Evolutionary conservation across 1,139 yeast genomes (phyloP).

Genomic region (Entelexis paramagnoliae): DNA sequence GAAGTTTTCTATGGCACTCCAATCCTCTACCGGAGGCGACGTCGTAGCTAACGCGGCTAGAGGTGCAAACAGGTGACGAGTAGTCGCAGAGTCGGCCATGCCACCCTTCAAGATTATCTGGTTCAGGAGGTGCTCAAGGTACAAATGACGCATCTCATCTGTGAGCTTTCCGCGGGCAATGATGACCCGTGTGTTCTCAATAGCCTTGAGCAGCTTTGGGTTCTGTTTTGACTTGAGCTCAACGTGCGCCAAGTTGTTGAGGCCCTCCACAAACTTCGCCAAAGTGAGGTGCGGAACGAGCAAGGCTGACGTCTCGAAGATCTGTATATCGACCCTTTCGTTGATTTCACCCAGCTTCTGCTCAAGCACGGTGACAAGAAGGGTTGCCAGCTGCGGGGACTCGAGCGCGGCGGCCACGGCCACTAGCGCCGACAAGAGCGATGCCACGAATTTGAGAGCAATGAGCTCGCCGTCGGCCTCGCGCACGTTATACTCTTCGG

Average conservation of each 20-base stretch:
- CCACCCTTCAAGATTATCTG: slow-evolving; percentile 73
- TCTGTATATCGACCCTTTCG: slow-evolving; percentile 31
- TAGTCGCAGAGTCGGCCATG: slow-evolving; percentile 23
- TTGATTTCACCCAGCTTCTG: slow-evolving; percentile 58
- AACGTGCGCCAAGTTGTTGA: slow-evolving; percentile 32
- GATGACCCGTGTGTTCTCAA: slow-evolving; percentile 21
- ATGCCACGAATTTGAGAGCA: slow-evolving; percentile 46
- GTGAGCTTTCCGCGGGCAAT: slow-evolving; percentile 39
- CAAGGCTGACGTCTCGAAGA: slow-evolving; percentile 47
- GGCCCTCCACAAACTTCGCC: slow-evolving; percentile 47
- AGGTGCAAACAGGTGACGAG: slow-evolving; percentile 51
- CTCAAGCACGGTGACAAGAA: slow-evolving; percentile 70
- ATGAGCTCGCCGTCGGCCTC: slow-evolving; percentile 12
- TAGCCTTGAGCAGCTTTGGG: slow-evolving; percentile 15
- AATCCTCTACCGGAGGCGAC: slow-evolving; percentile 51
- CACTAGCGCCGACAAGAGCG: slow-evolving; percentile 62
- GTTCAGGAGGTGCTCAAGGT: slow-evolving; percentile 55
- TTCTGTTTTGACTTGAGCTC: slow-evolving; percentile 28
- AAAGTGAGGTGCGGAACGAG: slow-evolving; percentile 52
- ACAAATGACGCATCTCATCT: slow-evolving; percentile 25
- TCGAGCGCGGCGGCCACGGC: slow-evolving; percentile 59
- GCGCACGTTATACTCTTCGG: slow-evolving; percentile 34
- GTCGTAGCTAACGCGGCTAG: slow-evolving; percentile 65
- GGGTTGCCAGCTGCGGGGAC: slow-evolving; percentile 66
- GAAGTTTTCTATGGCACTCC: slow-evolving; percentile 47